Evolutionary conservation across 2,329 filamentous ascomycete species (phyloP).

Genomic region (Scleromitrula shiraiana): DNA sequence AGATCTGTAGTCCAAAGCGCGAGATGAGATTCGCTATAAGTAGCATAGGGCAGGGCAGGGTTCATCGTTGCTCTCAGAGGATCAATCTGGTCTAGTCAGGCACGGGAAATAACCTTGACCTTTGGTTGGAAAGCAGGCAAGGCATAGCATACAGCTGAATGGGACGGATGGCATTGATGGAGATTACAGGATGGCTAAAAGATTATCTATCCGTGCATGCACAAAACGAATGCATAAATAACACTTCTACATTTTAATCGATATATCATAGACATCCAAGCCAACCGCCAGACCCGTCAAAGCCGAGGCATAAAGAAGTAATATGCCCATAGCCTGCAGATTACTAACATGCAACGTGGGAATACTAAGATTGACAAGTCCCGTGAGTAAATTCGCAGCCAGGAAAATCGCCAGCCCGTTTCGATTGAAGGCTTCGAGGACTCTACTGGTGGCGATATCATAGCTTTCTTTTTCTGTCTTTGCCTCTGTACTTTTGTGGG

Average conservation of each 20-base stretch:
- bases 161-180: no score
- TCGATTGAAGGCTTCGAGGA: constrained; percentile 79
- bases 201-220: not conserved
- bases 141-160: no score
- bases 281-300: constrained; percentile 61
- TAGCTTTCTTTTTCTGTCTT: constrained; percentile 56
- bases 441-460: constrained; percentile 63
- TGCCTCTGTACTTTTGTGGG: constrained; percentile 44
- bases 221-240: no score
- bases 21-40: no score
- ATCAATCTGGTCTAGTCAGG: no score
- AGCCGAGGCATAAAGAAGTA: constrained; percentile 62
- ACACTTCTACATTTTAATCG: constrained; percentile 10
- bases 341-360: constrained; percentile 68
- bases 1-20: no score
- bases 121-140: no score
- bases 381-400: constrained; percentile 81
- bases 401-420: constrained; percentile 84
- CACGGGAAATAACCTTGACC: no score
- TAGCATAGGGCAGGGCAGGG: no score
- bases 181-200: not conserved
- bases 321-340: constrained; percentile 59
- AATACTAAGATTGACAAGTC: constrained; percentile 78
- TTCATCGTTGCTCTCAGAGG: no score
- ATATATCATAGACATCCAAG: constrained; percentile 40